Conservation (phyloP, 495 filamentous ascomycete species). For the Aspergillus wentii region DNA sequence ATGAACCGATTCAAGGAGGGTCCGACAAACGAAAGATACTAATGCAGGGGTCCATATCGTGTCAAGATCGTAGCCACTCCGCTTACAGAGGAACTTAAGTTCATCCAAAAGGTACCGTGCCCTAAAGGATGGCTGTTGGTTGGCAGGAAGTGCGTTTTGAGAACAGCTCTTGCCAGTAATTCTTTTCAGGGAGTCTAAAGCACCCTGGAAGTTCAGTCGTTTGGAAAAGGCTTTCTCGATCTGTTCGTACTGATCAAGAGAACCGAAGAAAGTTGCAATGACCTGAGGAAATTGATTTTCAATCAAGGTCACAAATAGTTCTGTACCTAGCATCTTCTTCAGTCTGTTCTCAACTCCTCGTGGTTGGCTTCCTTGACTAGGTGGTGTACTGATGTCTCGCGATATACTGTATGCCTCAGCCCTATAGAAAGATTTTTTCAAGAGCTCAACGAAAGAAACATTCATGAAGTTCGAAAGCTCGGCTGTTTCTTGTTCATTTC, state of each 20-base stretch:
- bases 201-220: conserved; percentile 50
- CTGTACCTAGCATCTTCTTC: conserved; percentile 62
- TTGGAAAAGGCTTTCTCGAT: conserved; percentile 70
- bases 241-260: conserved; percentile 68
- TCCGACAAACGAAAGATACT: conserved; percentile 69
- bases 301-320: conserved; percentile 55
- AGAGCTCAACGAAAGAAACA: conserved; percentile 47
- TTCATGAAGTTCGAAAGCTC: conserved; percentile 55
- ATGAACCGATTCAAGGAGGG: conserved; percentile 73
- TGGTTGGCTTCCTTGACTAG: conserved; percentile 42
- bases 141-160: conserved; percentile 54
- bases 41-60: conserved; percentile 73
- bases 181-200: conserved; percentile 55
- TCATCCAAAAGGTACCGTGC: conserved; percentile 68
- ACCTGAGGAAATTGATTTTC: conserved; percentile 69
- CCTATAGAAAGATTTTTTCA: conserved; percentile 70
- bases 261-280: conserved; percentile 64
- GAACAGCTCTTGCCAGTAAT: conserved; percentile 65
- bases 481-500: conserved; percentile 55
- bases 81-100: conserved; percentile 69
- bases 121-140: conserved; percentile 83
- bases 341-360: conserved; percentile 64
- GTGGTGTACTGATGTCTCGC: conserved; percentile 63
- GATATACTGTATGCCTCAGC: conserved; percentile 80
- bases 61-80: conserved; percentile 56